These are phyloP conservation scores for Ceratopteris richardii DNA, from an alignment of 75 land plant genomes.

Conservation along the genomic window DNA sequence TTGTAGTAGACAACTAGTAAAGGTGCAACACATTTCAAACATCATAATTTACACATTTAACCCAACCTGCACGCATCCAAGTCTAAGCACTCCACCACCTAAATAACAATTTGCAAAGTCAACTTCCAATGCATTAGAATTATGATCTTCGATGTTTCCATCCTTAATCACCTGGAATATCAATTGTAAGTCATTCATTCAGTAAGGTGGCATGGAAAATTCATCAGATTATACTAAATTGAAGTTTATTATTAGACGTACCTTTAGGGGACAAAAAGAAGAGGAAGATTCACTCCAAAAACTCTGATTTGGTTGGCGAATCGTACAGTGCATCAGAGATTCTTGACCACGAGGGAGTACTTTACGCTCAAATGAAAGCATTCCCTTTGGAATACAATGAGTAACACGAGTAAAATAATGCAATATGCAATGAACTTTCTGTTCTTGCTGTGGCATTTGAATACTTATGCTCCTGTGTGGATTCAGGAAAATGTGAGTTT, in stretches of 20 bases:
- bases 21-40: no score
- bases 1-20: no score
- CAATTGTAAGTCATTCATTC: not conserved
- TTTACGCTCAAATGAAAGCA: conserved; percentile 81
- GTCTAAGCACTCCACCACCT: conserved; percentile 87
- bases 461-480: no score
- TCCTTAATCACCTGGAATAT: conserved; percentile 35
- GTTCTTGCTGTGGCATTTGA: conserved; percentile 40
- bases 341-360: conserved; percentile 39
- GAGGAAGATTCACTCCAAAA: conserved; percentile 51
- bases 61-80: conserved; percentile 88
- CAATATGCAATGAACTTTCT: conserved; percentile 69
- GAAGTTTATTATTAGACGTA: conserved; percentile 6
- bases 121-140: conserved; percentile 66
- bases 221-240: not conserved
- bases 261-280: conserved; percentile 64
- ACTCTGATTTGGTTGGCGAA: conserved; percentile 32
- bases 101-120: conserved; percentile 93
- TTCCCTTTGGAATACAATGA: conserved; percentile 52
- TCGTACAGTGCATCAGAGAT: not conserved
- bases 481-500: no score
- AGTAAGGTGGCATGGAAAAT: not conserved
- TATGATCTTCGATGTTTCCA: conserved; percentile 72
- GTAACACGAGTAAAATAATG: conserved; percentile 84
- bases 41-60: no score